A percentile compares a stretch with the other conserved stretches of the same genome.
Evolutionary conservation across 345 rosid species (phyloP).

Genomic region (Ailanthus altissimus): DNA sequence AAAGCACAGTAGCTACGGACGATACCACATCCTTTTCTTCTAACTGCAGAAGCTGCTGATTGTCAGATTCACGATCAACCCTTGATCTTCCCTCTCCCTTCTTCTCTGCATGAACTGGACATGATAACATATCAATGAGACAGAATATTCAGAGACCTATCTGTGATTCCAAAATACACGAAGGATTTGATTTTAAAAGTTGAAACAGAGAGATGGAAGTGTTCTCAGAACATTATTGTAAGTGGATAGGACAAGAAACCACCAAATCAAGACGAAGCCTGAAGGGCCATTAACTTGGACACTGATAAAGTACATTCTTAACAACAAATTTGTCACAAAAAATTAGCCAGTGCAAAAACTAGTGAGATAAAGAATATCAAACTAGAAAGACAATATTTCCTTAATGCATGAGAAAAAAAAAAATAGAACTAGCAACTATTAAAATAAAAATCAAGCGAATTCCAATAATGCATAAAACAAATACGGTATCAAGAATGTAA

Average conservation of each 20-base stretch:
- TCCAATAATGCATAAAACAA: neutral
- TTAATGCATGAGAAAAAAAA: neutral
- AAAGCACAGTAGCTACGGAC: conserved; percentile 94
- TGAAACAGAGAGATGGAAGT: neutral
- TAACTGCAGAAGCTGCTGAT: conserved; percentile 81
- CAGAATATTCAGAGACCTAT: neutral
- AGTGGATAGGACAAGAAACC: neutral
- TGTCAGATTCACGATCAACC: conserved; percentile 91
- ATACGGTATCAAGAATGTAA: neutral
- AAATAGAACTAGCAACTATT: neutral
- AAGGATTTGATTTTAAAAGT: neutral
- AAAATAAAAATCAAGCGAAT: neutral
- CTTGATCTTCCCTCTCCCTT: conserved; percentile 79
- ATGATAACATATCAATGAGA: conserved; percentile 30
- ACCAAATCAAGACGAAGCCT: neutral
- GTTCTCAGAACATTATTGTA: neutral
- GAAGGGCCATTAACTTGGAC: neutral
- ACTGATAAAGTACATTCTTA: neutral
- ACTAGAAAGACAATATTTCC: neutral
- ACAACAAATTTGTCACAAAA: neutral
- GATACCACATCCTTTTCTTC: conserved; percentile 99
- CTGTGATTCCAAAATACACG: neutral
- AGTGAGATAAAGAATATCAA: neutral
- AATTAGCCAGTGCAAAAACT: neutral
- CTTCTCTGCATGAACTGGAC: conserved; percentile 56